These are phyloP conservation scores for Musa beccarii DNA, from an alignment of 176 grass and related monocot species.

Conservation along the genomic window DNA sequence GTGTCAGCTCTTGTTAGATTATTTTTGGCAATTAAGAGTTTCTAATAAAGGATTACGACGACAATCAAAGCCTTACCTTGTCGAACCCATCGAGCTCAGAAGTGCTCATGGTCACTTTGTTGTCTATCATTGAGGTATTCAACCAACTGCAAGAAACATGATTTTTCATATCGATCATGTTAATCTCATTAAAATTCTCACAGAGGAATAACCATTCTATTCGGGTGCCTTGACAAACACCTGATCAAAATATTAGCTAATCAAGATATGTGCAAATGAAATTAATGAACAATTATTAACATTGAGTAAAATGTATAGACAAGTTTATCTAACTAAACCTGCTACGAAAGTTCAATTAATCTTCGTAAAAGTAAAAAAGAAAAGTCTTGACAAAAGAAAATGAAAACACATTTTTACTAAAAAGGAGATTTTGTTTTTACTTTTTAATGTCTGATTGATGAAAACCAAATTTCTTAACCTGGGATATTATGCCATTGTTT, in stretches of 20 bases:
- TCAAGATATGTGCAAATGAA: neutral
- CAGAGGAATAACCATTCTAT: neutral
- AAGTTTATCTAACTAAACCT: too few species aligned
- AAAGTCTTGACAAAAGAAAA: too few species aligned
- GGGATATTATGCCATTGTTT: too few species aligned
- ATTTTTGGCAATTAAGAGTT: too few species aligned
- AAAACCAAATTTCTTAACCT: too few species aligned
- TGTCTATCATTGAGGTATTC: conserved; percentile 15
- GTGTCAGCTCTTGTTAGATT: too few species aligned
- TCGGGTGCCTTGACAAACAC: neutral
- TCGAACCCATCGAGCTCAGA: conserved; percentile 17
- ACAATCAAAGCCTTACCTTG: conserved; percentile 6
- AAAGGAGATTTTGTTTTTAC: too few species aligned
- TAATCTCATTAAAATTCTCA: neutral
- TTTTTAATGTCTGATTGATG: too few species aligned
- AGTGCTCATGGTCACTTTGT: conserved; percentile 7
- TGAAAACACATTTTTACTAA: too few species aligned
- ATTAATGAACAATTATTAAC: neutral
- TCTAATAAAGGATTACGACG: neutral
- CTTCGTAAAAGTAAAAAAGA: too few species aligned
- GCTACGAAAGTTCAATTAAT: too few species aligned
- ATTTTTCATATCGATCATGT: neutral
- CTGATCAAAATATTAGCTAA: neutral
- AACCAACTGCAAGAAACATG: conserved; percentile 18
- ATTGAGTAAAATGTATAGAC: neutral